These are phyloP conservation scores for Ophiosphaerella narmari DNA, from an alignment of 2,329 filamentous ascomycete genomes.

Conservation along the genomic window DNA sequence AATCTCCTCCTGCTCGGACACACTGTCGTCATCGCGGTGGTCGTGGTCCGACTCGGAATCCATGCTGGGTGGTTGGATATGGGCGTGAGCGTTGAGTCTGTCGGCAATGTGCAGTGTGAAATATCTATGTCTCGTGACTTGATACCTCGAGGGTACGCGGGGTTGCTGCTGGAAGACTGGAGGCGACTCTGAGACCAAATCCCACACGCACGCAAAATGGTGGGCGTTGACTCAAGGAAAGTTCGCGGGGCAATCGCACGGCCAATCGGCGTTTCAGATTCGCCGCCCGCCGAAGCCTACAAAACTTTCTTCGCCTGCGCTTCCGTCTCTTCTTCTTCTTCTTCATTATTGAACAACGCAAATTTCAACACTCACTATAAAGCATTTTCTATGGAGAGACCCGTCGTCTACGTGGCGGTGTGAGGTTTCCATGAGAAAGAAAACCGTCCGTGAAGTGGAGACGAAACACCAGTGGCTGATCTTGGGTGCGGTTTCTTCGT, in stretches of 20 bases:
- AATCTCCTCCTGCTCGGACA: slow-evolving; percentile 76
- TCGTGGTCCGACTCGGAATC: slow-evolving; percentile 49
- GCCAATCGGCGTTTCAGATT: slow-evolving; percentile 13
- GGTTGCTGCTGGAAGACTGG: slow-evolving; percentile 11
- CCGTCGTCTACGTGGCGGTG: slow-evolving; percentile 43
- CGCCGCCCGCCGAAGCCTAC: slow-evolving; percentile 19
- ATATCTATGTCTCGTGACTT: background rate
- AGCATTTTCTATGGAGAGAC: slow-evolving; percentile 61
- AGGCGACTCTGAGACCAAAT: slow-evolving; percentile 21
- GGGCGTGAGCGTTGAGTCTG: background rate
- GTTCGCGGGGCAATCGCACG: slow-evolving; percentile 31
- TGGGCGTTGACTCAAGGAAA: slow-evolving; percentile 32
- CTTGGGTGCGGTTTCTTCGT: slow-evolving; percentile 63
- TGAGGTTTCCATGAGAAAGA: slow-evolving; percentile 59
- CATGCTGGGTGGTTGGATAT: slow-evolving; percentile 38
- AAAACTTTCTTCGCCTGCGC: slow-evolving; percentile 31
- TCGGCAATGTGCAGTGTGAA: slow-evolving; percentile 5
- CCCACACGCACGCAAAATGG: slow-evolving; percentile 41
- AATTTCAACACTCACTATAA: slow-evolving; percentile 59
- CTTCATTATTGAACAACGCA: slow-evolving; percentile 61
- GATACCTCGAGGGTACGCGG: slow-evolving; percentile 1
- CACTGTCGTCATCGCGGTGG: slow-evolving; percentile 50
- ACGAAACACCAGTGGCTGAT: slow-evolving; percentile 54
- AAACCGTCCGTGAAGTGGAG: slow-evolving; percentile 64
- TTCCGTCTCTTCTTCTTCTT: slow-evolving; percentile 43